Evolutionary conservation across 1,284 basidiomycete species (phyloP).

Genomic region (Vanrija sp.): DNA sequence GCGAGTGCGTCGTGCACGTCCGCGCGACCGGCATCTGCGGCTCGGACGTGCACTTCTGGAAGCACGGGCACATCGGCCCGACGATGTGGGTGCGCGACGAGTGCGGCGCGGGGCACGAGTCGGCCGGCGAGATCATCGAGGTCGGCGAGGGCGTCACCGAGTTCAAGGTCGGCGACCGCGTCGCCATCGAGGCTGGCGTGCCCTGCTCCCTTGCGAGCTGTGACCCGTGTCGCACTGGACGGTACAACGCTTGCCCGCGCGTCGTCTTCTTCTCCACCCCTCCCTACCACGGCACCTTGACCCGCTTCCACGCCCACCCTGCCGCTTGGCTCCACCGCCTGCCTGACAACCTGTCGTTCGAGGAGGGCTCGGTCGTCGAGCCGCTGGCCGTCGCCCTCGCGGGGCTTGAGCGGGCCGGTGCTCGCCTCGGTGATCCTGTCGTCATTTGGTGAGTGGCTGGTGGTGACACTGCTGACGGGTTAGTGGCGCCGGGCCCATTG

Average conservation of each 20-base stretch:
- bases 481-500: conserved; percentile 54
- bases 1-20: conserved; percentile 48
- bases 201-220: conserved; percentile 53
- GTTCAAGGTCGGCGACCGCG: conserved; percentile 49
- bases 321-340: conserved; percentile 56
- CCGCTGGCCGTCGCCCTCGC: conserved; percentile 55
- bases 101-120: conserved; percentile 51
- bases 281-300: conserved; percentile 52
- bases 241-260: conserved; percentile 53
- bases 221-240: conserved; percentile 52
- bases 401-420: conserved; percentile 53
- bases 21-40: conserved; percentile 50
- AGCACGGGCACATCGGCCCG: conserved; percentile 51
- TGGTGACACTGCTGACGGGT: not conserved
- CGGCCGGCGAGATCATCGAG: conserved; percentile 50
- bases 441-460: conserved; percentile 47
- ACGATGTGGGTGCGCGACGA: conserved; percentile 48
- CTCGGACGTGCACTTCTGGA: conserved; percentile 55
- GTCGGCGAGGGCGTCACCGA: conserved; percentile 49
- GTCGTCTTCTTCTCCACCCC: conserved; percentile 54
- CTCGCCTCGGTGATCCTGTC: conserved; percentile 52
- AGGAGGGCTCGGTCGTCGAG: conserved; percentile 55
- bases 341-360: conserved; percentile 51
- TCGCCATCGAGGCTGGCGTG: conserved; percentile 55
- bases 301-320: conserved; percentile 54